Conservation (phyloP, 352 stramenopile species). For the Phytophthora podocarpi region DNA sequence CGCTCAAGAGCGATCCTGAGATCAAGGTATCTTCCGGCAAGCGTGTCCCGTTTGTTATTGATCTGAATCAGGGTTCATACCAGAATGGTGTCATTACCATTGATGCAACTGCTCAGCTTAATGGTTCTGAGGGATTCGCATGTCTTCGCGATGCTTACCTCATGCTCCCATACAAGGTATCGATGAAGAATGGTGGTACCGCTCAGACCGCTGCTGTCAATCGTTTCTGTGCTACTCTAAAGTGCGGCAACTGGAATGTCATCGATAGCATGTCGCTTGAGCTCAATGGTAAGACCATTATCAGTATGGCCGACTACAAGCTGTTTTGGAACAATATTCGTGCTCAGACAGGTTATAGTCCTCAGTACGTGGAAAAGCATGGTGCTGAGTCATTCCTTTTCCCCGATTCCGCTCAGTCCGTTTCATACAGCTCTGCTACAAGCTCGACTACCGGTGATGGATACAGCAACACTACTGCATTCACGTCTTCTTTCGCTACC, state of each 20-base stretch:
- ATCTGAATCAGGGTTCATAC: constrained; percentile 8
- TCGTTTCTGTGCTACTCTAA: constrained; percentile 19
- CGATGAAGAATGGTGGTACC: constrained; percentile 8
- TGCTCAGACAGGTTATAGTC: constrained; percentile 22
- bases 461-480: constrained; percentile 17
- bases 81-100: constrained; percentile 8
- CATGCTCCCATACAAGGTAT: constrained; percentile 8
- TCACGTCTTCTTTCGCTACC: neutral
- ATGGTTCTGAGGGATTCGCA: constrained; percentile 1
- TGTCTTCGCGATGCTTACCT: constrained; percentile 8
- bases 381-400: constrained; percentile 34
- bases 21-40: too few species aligned
- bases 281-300: too few species aligned
- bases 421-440: too few species aligned
- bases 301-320: too few species aligned
- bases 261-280: too few species aligned
- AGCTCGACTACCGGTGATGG: constrained; percentile 28
- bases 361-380: constrained; percentile 28
- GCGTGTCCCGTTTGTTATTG: constrained; percentile 3
- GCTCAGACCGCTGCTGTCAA: constrained; percentile 15
- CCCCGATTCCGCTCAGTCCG: constrained; percentile 21
- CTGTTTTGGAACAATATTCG: constrained; percentile 35
- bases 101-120: constrained; percentile 8
- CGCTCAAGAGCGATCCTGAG: too few species aligned
- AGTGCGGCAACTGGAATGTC: too few species aligned